A percentile compares a stretch with the other conserved stretches of the same genome.
Evolutionary conservation across 2,329 filamentous ascomycete species (phyloP).

Genomic region (Tolypocladium nubicola): DNA sequence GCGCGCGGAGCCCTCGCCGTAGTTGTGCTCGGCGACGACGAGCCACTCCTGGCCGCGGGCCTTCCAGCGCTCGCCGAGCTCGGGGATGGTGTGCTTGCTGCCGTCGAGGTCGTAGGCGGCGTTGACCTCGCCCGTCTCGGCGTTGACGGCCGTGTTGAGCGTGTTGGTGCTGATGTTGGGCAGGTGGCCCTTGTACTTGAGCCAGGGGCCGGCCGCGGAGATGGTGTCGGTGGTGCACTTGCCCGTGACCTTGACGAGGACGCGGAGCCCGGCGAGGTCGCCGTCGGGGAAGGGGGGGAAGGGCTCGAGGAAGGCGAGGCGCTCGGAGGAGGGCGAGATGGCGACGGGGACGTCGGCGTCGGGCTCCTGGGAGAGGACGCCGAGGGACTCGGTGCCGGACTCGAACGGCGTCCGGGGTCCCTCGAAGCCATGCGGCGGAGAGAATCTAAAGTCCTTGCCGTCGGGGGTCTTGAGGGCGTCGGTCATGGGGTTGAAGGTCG

Average conservation of each 20-base stretch:
- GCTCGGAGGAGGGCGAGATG: conserved; percentile 78
- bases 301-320: conserved; percentile 82
- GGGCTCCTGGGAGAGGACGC: conserved; percentile 60
- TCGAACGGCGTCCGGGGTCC: conserved; percentile 59
- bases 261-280: conserved; percentile 68
- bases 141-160: conserved; percentile 88
- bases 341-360: conserved; percentile 62
- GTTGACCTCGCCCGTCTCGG: conserved; percentile 86
- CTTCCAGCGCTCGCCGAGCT: conserved; percentile 79
- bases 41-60: conserved; percentile 69
- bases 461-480: conserved; percentile 72
- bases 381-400: conserved; percentile 62
- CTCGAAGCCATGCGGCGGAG: conserved; percentile 62
- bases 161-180: conserved; percentile 98
- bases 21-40: conserved; percentile 95
- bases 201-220: conserved; percentile 90
- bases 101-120: conserved; percentile 81
- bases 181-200: conserved; percentile 98
- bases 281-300: conserved; percentile 71
- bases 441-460: conserved; percentile 76
- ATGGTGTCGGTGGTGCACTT: conserved; percentile 99
- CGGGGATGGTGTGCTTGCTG: conserved; percentile 66
- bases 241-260: conserved; percentile 92
- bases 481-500: conserved; percentile 92
- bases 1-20: conserved; percentile 80